These are phyloP conservation scores for Thelonectria rubi DNA, from an alignment of 2,329 filamentous ascomycete species.

Conservation along the genomic window DNA sequence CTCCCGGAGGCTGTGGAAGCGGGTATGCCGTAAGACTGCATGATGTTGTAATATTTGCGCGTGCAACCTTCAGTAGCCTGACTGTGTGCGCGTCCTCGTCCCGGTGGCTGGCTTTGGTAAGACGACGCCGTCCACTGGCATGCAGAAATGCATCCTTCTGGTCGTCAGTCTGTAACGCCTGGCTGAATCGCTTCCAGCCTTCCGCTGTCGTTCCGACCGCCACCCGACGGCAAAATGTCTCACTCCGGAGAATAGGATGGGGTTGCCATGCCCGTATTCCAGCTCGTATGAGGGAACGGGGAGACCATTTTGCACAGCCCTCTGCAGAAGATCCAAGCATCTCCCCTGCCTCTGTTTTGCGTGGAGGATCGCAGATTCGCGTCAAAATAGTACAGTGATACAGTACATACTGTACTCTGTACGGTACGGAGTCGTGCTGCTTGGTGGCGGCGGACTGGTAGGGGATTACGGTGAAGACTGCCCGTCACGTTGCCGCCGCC, in stretches of 20 bases:
- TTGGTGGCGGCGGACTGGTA: not conserved
- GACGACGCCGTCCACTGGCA: constrained; percentile 18
- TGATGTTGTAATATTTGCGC: constrained; percentile 5
- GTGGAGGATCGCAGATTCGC: constrained; percentile 8
- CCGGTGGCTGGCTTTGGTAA: constrained; percentile 5
- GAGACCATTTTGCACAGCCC: constrained; percentile 16
- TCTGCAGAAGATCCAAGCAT: constrained; percentile 5
- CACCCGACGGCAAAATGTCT: constrained; percentile 3
- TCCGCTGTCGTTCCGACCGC: constrained; percentile 5
- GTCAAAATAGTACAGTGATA: constrained; percentile 9
- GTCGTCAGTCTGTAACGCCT: not conserved
- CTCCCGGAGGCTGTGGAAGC: constrained; percentile 6
- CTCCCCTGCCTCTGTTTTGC: constrained; percentile 4
- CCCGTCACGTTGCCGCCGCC: not conserved
- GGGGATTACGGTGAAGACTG: constrained; percentile 1
- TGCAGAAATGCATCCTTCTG: not conserved
- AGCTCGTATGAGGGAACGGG: not conserved
- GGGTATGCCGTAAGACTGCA: constrained; percentile 14
- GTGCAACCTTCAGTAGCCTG: not conserved
- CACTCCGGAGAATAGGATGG: constrained; percentile 1
- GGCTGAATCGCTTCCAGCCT: constrained; percentile 5
- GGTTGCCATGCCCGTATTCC: not conserved
- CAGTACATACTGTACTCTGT: not conserved
- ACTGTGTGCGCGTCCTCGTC: not conserved
- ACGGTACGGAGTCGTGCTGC: not conserved